These are phyloP conservation scores for Tribonema minus DNA, from an alignment of 108 stramenopile species.

Conservation along the genomic window DNA sequence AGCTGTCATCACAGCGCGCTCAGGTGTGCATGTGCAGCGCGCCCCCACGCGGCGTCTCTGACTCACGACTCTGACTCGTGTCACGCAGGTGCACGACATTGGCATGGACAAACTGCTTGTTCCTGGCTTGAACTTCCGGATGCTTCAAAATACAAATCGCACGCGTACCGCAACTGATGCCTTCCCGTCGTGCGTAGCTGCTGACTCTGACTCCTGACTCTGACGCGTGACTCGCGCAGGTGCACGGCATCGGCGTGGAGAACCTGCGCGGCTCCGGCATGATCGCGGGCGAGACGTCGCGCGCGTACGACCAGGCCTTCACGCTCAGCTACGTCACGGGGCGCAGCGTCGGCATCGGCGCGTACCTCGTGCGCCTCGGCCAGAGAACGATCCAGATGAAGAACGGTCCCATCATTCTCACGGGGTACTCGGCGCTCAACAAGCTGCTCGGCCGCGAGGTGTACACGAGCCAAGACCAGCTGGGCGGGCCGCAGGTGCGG, in stretches of 20 bases:
- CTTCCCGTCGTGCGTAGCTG: too few species aligned
- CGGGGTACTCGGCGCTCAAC: conserved; percentile 90
- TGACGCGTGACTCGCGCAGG: too few species aligned
- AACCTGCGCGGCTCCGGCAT: conserved; percentile 93
- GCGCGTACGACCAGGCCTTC: conserved; percentile 93
- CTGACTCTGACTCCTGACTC: background rate
- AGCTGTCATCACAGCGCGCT: too few species aligned
- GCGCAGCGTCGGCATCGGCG: conserved; percentile 93
- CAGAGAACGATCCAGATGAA: conserved; percentile 97
- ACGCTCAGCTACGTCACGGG: conserved; percentile 94
- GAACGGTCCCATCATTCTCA: conserved; percentile 71
- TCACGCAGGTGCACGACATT: too few species aligned
- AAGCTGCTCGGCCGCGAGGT: conserved; percentile 94
- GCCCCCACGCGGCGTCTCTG: too few species aligned
- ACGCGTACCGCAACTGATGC: too few species aligned
- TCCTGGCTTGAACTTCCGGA: too few species aligned
- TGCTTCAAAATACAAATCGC: too few species aligned
- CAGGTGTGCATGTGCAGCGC: too few species aligned
- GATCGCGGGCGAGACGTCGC: conserved; percentile 96
- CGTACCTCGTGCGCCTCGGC: conserved; percentile 96
- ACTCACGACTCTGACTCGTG: too few species aligned
- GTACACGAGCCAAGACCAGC: conserved; percentile 94
- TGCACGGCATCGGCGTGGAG: conserved; percentile 95
- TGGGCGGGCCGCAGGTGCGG: conserved; percentile 96
- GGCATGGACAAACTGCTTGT: too few species aligned